Evolutionary conservation across 2,329 filamentous ascomycete genomes (phyloP).

Genomic region (Diaporthe caulivora): DNA sequence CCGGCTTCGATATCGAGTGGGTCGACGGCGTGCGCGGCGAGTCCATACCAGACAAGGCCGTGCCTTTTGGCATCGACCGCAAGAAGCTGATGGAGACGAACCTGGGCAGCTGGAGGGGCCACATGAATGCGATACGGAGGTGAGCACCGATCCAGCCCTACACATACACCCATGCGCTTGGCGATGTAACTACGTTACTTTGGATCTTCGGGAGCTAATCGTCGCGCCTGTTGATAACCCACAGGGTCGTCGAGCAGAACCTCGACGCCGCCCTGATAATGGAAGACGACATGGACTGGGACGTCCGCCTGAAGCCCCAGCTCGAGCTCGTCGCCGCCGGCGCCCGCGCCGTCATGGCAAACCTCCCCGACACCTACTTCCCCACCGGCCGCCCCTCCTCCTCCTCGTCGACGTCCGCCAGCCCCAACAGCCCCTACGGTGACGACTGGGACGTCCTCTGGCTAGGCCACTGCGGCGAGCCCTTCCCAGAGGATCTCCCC

Average conservation of each 20-base stretch:
- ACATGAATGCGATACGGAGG: constrained; percentile 54
- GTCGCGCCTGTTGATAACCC: constrained; percentile 39
- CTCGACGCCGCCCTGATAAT: constrained; percentile 56
- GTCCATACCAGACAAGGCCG: constrained; percentile 52
- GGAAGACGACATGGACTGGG: constrained; percentile 64
- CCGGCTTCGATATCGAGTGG: constrained; percentile 58
- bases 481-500: constrained; percentile 45
- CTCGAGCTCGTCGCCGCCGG: constrained; percentile 40
- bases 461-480: constrained; percentile 62
- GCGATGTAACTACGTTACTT: constrained; percentile 17
- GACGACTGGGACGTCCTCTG: constrained; percentile 66
- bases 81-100: constrained; percentile 49
- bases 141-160: constrained; percentile 35
- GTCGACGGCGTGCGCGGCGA: constrained; percentile 58
- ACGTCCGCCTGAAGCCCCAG: constrained; percentile 57
- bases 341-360: constrained; percentile 36
- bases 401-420: neutral
- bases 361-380: constrained; percentile 35
- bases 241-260: constrained; percentile 53
- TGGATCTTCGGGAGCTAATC: constrained; percentile 9
- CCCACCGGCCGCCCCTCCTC: constrained; percentile 33
- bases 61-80: constrained; percentile 50
- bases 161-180: neutral
- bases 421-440: constrained; percentile 52
- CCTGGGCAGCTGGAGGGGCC: constrained; percentile 55